Evolutionary conservation across 495 filamentous ascomycete species (phyloP).

Genomic region (Hypoxylon subgilvum): DNA sequence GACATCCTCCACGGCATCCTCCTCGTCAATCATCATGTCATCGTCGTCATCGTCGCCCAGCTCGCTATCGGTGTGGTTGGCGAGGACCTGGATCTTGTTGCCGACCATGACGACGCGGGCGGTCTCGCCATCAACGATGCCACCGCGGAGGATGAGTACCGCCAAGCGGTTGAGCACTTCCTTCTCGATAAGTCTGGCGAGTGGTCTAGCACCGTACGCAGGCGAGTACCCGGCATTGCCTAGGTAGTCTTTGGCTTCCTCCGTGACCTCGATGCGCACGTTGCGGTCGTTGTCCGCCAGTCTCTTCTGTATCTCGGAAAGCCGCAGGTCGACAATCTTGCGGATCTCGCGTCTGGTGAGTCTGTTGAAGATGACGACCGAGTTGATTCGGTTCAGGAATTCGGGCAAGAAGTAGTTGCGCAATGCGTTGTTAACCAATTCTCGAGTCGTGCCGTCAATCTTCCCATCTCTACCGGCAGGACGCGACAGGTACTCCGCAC

Average conservation of each 20-base stretch:
- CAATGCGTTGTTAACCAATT: constrained; percentile 86
- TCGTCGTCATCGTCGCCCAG: constrained; percentile 66
- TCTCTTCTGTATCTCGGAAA: constrained; percentile 88
- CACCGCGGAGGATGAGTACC: constrained; percentile 83
- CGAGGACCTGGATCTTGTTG: constrained; percentile 75
- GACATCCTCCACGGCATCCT: constrained; percentile 72
- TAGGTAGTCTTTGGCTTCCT: constrained; percentile 87
- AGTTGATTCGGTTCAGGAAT: constrained; percentile 96
- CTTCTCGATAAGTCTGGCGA: constrained; percentile 89
- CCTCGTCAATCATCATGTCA: constrained; percentile 66
- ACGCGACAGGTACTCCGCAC: constrained; percentile 89
- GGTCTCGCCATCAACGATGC: constrained; percentile 80
- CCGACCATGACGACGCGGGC: constrained; percentile 76
- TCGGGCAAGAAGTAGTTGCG: constrained; percentile 96
- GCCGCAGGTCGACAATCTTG: constrained; percentile 90
- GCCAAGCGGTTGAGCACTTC: constrained; percentile 94
- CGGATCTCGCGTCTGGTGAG: constrained; percentile 87
- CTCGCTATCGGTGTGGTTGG: constrained; percentile 78
- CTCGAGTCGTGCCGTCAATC: constrained; percentile 85
- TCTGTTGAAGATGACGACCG: constrained; percentile 97
- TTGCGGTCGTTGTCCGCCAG: constrained; percentile 80
- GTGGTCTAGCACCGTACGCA: constrained; percentile 88
- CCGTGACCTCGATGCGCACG: constrained; percentile 74
- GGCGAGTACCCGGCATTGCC: constrained; percentile 89
- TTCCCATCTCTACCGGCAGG: constrained; percentile 75